Percentiles rank a stretch among this genome's conserved stretches.
Evolutionary conservation across 2,329 filamentous ascomycete genomes (phyloP).

Genomic region (Colletotrichum sp.): DNA sequence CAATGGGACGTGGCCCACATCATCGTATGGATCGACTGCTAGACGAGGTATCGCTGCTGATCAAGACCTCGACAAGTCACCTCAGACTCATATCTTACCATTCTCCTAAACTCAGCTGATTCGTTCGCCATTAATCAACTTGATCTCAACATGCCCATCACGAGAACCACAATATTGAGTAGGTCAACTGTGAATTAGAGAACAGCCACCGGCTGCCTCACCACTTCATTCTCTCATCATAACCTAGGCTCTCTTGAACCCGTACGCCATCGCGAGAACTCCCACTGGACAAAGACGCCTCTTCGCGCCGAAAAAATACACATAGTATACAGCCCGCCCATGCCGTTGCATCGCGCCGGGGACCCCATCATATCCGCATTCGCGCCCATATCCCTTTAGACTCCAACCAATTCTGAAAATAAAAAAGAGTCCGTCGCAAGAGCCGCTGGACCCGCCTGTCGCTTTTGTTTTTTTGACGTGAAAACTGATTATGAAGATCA

Average conservation of each 20-base stretch:
- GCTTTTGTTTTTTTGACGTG: neutral
- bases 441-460: neutral
- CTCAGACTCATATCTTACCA: neutral
- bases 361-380: neutral
- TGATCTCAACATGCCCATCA: neutral
- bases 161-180: neutral
- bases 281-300: neutral
- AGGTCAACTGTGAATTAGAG: neutral
- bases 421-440: neutral
- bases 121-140: neutral
- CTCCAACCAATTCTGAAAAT: neutral
- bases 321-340: conserved; percentile 8
- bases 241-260: neutral
- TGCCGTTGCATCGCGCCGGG: neutral
- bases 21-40: neutral
- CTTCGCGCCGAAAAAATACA: neutral
- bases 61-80: neutral
- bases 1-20: neutral
- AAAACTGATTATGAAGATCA: neutral
- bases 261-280: neutral
- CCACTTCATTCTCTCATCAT: neutral
- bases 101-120: neutral
- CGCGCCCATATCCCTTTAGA: neutral
- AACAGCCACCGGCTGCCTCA: neutral
- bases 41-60: neutral